phyloP scores from a whole-genome alignment of 148 eudicot genomes.

The Vaccinium vitisidaea region DNA sequence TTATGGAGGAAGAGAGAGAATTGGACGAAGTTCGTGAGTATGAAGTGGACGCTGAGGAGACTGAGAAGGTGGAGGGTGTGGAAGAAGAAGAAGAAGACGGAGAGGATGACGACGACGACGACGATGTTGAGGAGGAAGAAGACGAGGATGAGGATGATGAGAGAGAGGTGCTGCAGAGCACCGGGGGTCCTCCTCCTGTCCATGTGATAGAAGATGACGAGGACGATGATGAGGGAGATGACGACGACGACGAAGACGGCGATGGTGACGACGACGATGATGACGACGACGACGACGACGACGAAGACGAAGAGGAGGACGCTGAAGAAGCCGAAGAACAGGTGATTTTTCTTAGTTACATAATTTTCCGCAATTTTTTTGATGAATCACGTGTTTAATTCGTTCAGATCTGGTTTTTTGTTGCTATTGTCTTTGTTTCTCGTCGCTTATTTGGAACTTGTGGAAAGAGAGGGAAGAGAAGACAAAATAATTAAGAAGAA shows the following conservation, averaged over 20 bases:
- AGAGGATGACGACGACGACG: slow-evolving; percentile 31
- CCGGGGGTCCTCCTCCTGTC: slow-evolving; percentile 3
- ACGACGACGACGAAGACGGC: neutral
- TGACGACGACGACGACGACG: slow-evolving; percentile 36
- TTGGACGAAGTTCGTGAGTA: slow-evolving; percentile 22
- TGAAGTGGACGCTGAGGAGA: slow-evolving; percentile 24
- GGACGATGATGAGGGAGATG: neutral
- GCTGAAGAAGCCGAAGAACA: slow-evolving; percentile 42
- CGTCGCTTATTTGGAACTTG: neutral
- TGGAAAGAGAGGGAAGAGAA: neutral
- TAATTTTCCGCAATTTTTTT: neutral
- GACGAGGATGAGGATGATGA: slow-evolving; percentile 21
- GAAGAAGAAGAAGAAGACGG: slow-evolving; percentile 31
- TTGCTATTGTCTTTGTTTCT: neutral
- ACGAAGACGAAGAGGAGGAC: slow-evolving; percentile 37
- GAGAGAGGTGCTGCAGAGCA: neutral
- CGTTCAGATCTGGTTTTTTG: slow-evolving; percentile 25
- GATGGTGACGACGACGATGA: neutral
- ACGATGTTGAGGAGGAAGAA: slow-evolving; percentile 34
- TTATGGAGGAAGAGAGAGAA: slow-evolving; percentile 37
- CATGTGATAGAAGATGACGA: neutral
- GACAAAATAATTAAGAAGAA: neutral
- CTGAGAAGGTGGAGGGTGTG: slow-evolving; percentile 21
- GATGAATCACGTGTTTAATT: neutral
- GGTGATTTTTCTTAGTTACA: slow-evolving; percentile 17